Evolutionary conservation across 1,284 basidiomycete species (phyloP), one percentile per base, ranked within the genome.

Genomic region (Filobasidium uniguttulatum): DNA sequence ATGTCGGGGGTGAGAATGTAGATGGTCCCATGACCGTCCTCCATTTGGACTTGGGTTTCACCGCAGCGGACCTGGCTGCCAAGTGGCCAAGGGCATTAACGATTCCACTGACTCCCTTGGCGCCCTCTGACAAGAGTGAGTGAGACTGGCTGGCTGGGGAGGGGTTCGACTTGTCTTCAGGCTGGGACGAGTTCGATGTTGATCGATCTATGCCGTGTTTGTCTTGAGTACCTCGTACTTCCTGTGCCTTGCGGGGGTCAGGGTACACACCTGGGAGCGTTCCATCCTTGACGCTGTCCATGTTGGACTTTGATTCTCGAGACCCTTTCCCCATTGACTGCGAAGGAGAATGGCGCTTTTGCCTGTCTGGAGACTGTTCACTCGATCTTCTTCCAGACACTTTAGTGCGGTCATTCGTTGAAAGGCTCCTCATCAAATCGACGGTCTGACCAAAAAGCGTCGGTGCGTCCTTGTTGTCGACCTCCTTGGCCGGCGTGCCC

Each of bases 41-140:
- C 65, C 65, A 67, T 53, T 63, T 65, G 1, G 59, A 61, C 14
- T 63, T 61, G 0, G 61, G 48, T 48, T 59, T 62, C 23, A 8
- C 59, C 54, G 26, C 43, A 14, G 48, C 25, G 15, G 35, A n/a
- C 29, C 9, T 62, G 50, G 6, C 55, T 60, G 45, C 56, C 52
- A 22, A 60, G 36, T 14, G 59, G 52, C 30, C 48, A 55, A 6
- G 58, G 55, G 23, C 57, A 57, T 19, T 57, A 41, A 19, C 55
- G 50, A 50, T 14, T 5, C 31, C 56, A 53, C 20, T 23, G 10
- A 20, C 29, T 25, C 35, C 22, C 10, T 22, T 30, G 10, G 38
- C 26, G 35, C 17, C 25, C 36, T 35, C 34, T 23, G 30, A 34
- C 34, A 29, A 23, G 52, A 47, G 9, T 41, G 14, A n/a, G 52